Evolutionary conservation across 192 early-diverging fungal species (phyloP), one percentile per base, ranked within the genome.

Genomic region (Tieghemiomyces parasiticus): DNA sequence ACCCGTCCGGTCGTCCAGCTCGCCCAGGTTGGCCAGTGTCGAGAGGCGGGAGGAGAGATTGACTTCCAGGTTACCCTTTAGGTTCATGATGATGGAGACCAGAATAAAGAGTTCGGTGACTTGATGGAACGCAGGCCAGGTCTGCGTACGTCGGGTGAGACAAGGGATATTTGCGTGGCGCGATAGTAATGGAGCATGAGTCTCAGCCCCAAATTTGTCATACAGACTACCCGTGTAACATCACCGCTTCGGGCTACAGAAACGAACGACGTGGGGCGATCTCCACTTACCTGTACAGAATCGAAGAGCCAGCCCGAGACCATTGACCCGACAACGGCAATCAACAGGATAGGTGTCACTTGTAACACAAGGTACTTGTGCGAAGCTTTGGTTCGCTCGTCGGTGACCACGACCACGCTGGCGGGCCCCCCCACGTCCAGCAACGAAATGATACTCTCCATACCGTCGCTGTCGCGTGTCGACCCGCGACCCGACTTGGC

Each of bases 51-150:
- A 80, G 6, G 88, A 86, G 56, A 94, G 75, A 51, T 89, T 94
- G 75, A 92, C 86, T 65, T 94, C 92, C 16, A 93, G 76, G 68
- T 93, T 94, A 58, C 92, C 90, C 61, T 94, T 94, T 22, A 94
- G 68, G 62, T 91, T 91, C 31, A 94, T 65, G 13, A 94, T 64
- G 31, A 91, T 83, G 3, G 91, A 81, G 0, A 92, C 85, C 59
- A 94, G 79, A 58, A 94, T 84, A 66, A 91, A 88, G 12, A 94
- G 67, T 61, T 86, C 83, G 2, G 85, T 75, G 20, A 88, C 70
- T 9, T 70, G 54, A 8, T 67, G 66, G 61, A 91, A 93, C 3
- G 88, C 87, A 28, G 63, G 63, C 77, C 81, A 83, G 61, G 76
- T 75, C 73, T 89, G 71, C 13, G 28, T 33, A 54, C 14, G 51